Percentiles rank a stretch among this genome's conserved stretches.
phyloP scores from a whole-genome alignment of 192 early-diverging fungal species.

The Backusella morwellensis region DNA sequence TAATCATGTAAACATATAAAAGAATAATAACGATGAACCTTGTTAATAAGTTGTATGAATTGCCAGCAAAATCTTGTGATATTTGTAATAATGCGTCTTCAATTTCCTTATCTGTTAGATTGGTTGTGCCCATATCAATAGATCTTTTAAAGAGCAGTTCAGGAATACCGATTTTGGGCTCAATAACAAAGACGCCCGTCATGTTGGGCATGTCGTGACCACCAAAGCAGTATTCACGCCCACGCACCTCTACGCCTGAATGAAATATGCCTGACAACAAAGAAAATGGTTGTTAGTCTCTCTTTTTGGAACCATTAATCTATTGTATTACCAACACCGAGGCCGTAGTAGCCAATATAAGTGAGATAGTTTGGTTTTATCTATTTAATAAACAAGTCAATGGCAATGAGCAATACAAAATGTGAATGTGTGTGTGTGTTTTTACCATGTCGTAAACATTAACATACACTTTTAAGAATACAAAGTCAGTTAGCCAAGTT shows the following conservation, averaged over 20 bases:
- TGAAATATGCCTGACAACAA: slow-evolving; percentile 31
- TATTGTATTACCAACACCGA: slow-evolving; percentile 25
- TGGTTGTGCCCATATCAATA: slow-evolving; percentile 29
- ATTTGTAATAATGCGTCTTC: slow-evolving; percentile 12
- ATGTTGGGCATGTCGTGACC: slow-evolving; percentile 33
- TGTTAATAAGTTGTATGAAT: slow-evolving; percentile 34
- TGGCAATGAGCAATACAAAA: background rate
- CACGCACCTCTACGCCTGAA: slow-evolving; percentile 36
- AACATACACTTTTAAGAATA: slow-evolving; percentile 22
- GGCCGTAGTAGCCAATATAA: slow-evolving; percentile 13
- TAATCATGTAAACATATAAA: background rate
- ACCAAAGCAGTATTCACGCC: slow-evolving; percentile 38
- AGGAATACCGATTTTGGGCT: slow-evolving; percentile 31
- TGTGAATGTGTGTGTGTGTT: background rate
- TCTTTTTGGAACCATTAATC: background rate
- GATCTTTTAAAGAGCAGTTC: slow-evolving; percentile 21
- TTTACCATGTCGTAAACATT: slow-evolving; percentile 39
- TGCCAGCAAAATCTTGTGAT: slow-evolving; percentile 33
- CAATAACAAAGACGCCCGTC: slow-evolving; percentile 38
- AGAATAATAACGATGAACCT: background rate
- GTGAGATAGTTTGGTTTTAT: slow-evolving; percentile 29
- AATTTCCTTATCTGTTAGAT: slow-evolving; percentile 22
- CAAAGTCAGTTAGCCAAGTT: background rate
- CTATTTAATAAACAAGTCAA: background rate
- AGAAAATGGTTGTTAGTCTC: background rate